A percentile compares a stretch with the other conserved stretches of the same genome.
Conservation (phyloP, 2,329 filamentous ascomycete genomes). For the Pleoardoris graminearum region DNA sequence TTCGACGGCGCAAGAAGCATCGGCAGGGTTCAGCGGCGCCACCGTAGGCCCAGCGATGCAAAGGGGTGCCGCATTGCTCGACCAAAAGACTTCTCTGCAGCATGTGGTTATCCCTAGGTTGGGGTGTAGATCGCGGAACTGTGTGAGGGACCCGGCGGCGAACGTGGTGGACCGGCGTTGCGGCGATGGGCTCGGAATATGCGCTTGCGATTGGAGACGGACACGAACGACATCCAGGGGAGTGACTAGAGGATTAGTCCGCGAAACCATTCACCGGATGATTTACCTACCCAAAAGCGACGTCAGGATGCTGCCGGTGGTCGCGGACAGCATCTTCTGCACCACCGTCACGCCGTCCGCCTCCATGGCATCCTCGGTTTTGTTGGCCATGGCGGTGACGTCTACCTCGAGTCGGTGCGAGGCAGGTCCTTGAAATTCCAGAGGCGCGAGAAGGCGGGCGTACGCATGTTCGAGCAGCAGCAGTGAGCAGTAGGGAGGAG, state of each 20-base stretch:
- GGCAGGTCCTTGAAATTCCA: conserved; percentile 26
- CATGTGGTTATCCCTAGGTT: conserved; percentile 92
- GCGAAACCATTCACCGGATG: not conserved
- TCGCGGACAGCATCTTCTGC: conserved; percentile 95
- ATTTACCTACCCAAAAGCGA: conserved; percentile 74
- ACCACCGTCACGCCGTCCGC: conserved; percentile 72
- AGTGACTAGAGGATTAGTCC: conserved; percentile 65
- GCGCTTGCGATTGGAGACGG: conserved; percentile 82
- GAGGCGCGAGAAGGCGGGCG: conserved; percentile 26
- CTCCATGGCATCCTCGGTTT: conserved; percentile 47
- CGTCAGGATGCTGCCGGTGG: conserved; percentile 86
- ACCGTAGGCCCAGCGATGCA: conserved; percentile 71
- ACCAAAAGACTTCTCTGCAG: conserved; percentile 96
- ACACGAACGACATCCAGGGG: conserved; percentile 96
- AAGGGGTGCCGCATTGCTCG: conserved; percentile 79
- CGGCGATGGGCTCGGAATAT: conserved; percentile 54
- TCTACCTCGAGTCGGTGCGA: conserved; percentile 36
- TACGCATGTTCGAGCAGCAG: conserved; percentile 32
- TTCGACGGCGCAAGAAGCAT: conserved; percentile 79
- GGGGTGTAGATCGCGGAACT: conserved; percentile 71
- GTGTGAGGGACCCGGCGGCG: conserved; percentile 37
- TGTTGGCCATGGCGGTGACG: conserved; percentile 32
- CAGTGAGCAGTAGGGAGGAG: not conserved
- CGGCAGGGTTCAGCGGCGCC: conserved; percentile 48
- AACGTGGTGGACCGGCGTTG: conserved; percentile 50